Conservation (phyloP, 2,329 filamentous ascomycete species). For the Tolypocladium guangdongense region DNA sequence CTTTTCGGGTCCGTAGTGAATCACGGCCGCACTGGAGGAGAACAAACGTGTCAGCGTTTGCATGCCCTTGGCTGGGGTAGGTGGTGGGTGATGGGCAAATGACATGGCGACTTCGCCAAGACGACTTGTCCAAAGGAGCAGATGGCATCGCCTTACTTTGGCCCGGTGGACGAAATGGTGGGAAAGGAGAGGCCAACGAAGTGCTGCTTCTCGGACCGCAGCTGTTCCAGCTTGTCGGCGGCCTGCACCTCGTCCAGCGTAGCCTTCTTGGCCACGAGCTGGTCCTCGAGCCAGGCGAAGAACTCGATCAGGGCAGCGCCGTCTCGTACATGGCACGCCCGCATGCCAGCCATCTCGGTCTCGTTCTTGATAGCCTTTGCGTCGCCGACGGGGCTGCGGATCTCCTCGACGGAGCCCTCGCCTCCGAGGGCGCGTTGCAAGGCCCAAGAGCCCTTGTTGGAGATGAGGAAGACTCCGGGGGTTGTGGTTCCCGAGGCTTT, state of each 20-base stretch:
- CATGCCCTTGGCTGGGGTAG: neutral
- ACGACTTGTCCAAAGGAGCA: neutral
- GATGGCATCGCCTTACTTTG: conserved; percentile 41
- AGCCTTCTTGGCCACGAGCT: conserved; percentile 62
- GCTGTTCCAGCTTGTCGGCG: conserved; percentile 79
- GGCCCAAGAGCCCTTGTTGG: conserved; percentile 88
- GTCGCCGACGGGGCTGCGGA: conserved; percentile 77
- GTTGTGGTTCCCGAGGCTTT: conserved; percentile 17
- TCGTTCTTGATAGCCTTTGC: conserved; percentile 93
- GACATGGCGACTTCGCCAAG: too few species aligned
- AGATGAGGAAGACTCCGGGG: conserved; percentile 66
- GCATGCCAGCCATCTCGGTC: conserved; percentile 83
- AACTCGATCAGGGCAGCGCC: conserved; percentile 84
- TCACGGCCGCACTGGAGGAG: conserved; percentile 67
- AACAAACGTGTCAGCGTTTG: conserved; percentile 1
- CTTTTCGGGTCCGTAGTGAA: conserved; percentile 86
- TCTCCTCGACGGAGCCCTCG: conserved; percentile 73
- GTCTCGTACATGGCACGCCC: conserved; percentile 84
- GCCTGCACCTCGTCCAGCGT: conserved; percentile 78
- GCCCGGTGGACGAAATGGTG: conserved; percentile 89
- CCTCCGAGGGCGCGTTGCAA: conserved; percentile 78
- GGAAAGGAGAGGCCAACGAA: conserved; percentile 90
- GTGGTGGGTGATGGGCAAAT: too few species aligned
- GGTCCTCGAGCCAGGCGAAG: conserved; percentile 93
- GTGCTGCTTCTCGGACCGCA: conserved; percentile 56